A percentile compares a stretch with the other conserved stretches of the same genome.
phyloP scores from a whole-genome alignment of 2,329 filamentous ascomycete species.

The Scorias spongiosa region DNA sequence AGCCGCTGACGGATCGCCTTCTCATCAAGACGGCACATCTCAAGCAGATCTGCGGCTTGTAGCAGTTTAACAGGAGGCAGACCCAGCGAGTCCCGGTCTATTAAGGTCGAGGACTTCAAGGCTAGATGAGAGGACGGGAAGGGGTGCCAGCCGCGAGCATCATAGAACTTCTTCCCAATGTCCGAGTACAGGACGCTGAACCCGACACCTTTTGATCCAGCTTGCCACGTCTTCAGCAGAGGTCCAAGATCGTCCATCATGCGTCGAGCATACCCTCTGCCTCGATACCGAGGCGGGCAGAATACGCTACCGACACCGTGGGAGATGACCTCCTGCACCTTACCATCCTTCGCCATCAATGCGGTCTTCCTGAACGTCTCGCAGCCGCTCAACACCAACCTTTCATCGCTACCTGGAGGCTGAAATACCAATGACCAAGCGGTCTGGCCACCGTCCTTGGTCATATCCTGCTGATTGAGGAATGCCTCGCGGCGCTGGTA shows the following conservation, averaged over 20 bases:
- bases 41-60: constrained; percentile 43
- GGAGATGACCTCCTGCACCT: constrained; percentile 41
- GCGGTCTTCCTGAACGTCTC: constrained; percentile 39
- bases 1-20: constrained; percentile 42
- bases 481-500: constrained; percentile 44
- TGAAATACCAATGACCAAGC: constrained; percentile 45
- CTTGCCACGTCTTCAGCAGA: constrained; percentile 37
- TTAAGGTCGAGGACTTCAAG: constrained; percentile 34
- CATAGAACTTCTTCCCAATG: constrained; percentile 48
- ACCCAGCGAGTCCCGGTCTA: constrained; percentile 10
- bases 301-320: constrained; percentile 72
- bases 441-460: constrained; percentile 39
- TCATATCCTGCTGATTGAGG: constrained; percentile 36
- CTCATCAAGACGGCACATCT: constrained; percentile 51
- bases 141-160: constrained; percentile 58
- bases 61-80: constrained; percentile 23
- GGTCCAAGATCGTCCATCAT: constrained; percentile 56
- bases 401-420: constrained; percentile 14
- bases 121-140: constrained; percentile 57
- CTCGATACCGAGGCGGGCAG: constrained; percentile 49
- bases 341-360: constrained; percentile 28
- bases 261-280: constrained; percentile 59
- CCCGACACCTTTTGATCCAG: constrained; percentile 26
- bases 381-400: constrained; percentile 39
- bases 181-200: constrained; percentile 45